Percentiles rank a stretch among this genome's conserved stretches.
These are phyloP conservation scores for Parietichytrium sp. DNA, from an alignment of 108 stramenopile genomes.

Conservation along the genomic window DNA sequence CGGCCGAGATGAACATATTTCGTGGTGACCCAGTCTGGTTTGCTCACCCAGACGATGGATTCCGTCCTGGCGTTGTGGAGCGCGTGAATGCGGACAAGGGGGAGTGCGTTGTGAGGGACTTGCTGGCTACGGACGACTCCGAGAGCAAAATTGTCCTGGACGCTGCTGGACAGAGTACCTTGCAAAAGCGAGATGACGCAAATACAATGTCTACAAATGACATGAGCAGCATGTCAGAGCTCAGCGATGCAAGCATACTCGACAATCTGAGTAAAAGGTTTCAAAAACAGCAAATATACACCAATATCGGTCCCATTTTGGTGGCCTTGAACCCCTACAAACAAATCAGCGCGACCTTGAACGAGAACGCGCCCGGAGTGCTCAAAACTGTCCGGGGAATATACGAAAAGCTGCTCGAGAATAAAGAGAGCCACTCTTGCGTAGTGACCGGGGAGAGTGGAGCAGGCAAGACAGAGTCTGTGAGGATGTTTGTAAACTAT, in stretches of 20 bases:
- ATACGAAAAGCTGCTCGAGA: conserved; percentile 81
- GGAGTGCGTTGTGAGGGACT: no score
- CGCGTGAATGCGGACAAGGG: background rate
- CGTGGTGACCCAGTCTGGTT: conserved; percentile 34
- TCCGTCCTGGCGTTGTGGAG: background rate
- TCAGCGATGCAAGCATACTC: conserved; percentile 63
- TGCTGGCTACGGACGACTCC: background rate
- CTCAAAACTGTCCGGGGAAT: conserved; percentile 83
- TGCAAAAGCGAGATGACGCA: background rate
- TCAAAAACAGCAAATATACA: conserved; percentile 54
- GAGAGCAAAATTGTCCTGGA: background rate
- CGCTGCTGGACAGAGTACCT: background rate
- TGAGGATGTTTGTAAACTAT: conserved; percentile 68
- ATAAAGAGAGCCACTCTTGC: conserved; percentile 53
- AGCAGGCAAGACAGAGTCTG: conserved; percentile 70
- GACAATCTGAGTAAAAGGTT: conserved; percentile 56
- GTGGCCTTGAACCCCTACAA: conserved; percentile 62
- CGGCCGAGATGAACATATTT: no score
- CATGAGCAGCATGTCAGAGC: conserved; percentile 60
- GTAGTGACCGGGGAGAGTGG: conserved; percentile 71
- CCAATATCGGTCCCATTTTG: conserved; percentile 48
- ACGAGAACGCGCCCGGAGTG: conserved; percentile 78
- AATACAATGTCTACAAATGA: background rate
- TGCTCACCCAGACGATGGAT: conserved; percentile 7
- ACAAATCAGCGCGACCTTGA: conserved; percentile 52